Base-by-base conservation (phyloP, 495 filamentous ascomycete genomes). In the Cercophora samala region DNA sequence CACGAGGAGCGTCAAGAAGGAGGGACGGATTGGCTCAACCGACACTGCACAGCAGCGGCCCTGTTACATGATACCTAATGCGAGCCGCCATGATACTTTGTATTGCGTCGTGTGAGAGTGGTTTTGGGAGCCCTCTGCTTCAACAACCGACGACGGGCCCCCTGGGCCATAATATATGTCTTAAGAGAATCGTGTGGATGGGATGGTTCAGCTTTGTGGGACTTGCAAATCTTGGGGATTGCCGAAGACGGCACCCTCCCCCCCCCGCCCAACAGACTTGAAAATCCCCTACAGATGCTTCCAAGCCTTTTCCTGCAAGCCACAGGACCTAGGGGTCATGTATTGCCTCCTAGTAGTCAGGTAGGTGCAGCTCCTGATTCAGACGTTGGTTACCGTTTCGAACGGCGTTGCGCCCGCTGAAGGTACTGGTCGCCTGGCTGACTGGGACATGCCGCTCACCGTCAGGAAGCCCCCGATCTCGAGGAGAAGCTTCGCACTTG, bases 261-360 rank as follows among this genome's bases (percentile, higher is more conserved):
- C 25, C 11, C 26, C 6, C 29, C 60, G 18, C 5, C 11, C 25
- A 62, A 42, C 29, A 17, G 13, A 17, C 29, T 19, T 62, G 60
- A 62, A 62, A 62, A 62, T 62, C 32, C 60, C 60, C 19, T 62
- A 62, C 60, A 62, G 60, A 62, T 32, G 26, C 29, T 32, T n/a
- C n/a, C 24, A 25, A 37, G 26, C 13, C 60, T 3, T 37, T 21
- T 46, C 37, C 60, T 46, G 60, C 26, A 62, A 60, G 25, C 60
- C 29, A 46, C 60, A 46, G 17, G 32, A 46, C 25, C 60, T 21
- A 42, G 29, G n/a, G n/a, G 32, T 62, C 60, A 37, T 25, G 32
- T 60, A 29, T 56, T 18, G 58, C 5, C 17, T 58, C 26, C 58
- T 32, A 29, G 58, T 46, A 46, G 37, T 46, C 37, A 46, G 37